Conservation (phyloP, 2,329 filamentous ascomycete genomes). For the Penicillium sp. region DNA sequence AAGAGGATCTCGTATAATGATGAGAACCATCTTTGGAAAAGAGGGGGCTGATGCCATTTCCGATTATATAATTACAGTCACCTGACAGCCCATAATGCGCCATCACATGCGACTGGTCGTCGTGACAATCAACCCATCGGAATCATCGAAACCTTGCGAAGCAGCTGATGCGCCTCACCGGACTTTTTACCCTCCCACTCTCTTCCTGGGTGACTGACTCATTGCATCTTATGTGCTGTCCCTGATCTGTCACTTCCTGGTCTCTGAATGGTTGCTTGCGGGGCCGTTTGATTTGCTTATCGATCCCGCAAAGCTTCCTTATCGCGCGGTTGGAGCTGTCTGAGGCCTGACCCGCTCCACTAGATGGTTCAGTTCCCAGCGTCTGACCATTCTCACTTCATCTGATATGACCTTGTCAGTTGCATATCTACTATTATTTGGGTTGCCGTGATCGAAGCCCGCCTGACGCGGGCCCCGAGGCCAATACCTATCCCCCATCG, state of each 20-base stretch:
- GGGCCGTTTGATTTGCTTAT: conserved; percentile 21
- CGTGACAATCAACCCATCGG: not conserved
- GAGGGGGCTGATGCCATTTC: no score
- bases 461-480: conserved; percentile 17
- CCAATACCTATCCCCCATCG: conserved; percentile 12
- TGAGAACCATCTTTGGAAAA: no score
- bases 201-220: not conserved
- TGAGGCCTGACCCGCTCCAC: conserved; percentile 6
- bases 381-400: conserved; percentile 16
- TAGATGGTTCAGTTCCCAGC: not conserved
- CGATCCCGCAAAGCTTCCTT: conserved; percentile 22
- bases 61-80: conserved; percentile 12
- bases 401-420: conserved; percentile 25
- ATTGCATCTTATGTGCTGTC: not conserved
- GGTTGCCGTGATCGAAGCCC: conserved; percentile 13
- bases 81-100: conserved; percentile 2
- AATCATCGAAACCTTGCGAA: conserved; percentile 1
- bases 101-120: conserved; percentile 7
- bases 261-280: not conserved
- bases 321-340: conserved; percentile 15
- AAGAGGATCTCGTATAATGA: no score
- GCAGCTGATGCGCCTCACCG: conserved; percentile 12
- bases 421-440: conserved; percentile 9
- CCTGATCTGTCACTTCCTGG: not conserved
- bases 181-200: not conserved